Conservation (phyloP, 1,284 basidiomycete genomes). For the Rhodotorula sp. region DNA sequence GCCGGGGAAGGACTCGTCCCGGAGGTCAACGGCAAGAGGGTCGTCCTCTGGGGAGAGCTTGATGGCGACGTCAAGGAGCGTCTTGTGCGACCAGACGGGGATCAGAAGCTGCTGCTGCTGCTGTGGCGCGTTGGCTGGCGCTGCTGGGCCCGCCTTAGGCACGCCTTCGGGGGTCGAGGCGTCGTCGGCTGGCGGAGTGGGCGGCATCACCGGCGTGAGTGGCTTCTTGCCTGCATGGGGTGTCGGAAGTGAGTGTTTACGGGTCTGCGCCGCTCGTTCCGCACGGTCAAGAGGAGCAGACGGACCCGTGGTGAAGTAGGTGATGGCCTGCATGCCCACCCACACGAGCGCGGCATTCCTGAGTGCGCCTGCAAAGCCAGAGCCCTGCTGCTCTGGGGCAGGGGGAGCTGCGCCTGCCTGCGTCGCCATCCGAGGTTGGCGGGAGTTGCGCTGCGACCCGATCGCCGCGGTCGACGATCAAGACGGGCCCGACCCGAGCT, state of each 20-base stretch:
- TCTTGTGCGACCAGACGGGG: slow-evolving; percentile 17
- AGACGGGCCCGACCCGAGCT: background rate
- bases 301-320: background rate
- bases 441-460: background rate
- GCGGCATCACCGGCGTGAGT: background rate
- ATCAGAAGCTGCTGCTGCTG: background rate
- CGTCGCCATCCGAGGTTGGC: background rate
- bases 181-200: background rate
- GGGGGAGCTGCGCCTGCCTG: background rate
- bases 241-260: background rate
- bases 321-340: background rate
- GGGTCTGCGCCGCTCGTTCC: too few relatives aligned
- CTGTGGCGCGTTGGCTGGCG: background rate
- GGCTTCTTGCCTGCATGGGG: slow-evolving; percentile 3
- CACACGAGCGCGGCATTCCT: background rate
- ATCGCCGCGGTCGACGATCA: background rate
- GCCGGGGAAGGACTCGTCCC: slow-evolving; percentile 61
- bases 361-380: background rate
- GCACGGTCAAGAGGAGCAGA: background rate
- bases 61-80: slow-evolving; percentile 31
- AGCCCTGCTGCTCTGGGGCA: background rate
- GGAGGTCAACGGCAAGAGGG: slow-evolving; percentile 50
- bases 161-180: background rate
- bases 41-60: slow-evolving; percentile 59
- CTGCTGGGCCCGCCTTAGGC: background rate